Evolutionary conservation across 441 rosid genomes (phyloP).

Genomic region (Macaranga tanarius): DNA sequence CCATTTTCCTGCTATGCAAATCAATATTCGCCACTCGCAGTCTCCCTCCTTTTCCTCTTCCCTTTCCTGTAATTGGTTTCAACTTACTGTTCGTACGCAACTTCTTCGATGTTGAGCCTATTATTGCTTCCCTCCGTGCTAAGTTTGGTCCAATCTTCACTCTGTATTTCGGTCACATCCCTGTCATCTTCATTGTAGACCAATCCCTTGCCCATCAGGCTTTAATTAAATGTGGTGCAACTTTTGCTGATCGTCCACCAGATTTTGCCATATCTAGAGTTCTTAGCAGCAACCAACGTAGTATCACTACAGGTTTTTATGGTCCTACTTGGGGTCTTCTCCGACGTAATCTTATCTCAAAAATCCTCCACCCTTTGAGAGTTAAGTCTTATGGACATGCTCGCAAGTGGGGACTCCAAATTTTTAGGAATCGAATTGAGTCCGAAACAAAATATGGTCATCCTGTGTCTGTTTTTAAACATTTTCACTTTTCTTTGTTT

Average conservation of each 20-base stretch:
- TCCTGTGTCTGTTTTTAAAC: slow-evolving; percentile 18
- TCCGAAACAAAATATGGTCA: slow-evolving; percentile 13
- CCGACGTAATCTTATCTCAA: slow-evolving; percentile 40
- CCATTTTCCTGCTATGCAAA: not conserved
- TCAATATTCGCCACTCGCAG: not conserved
- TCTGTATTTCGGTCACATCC: slow-evolving; percentile 25
- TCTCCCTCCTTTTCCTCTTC: slow-evolving; percentile 42
- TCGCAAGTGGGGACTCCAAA: slow-evolving; percentile 33
- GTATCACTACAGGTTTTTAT: slow-evolving; percentile 34
- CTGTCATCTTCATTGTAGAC: slow-evolving; percentile 30
- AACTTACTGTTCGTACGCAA: slow-evolving; percentile 26
- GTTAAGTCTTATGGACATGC: slow-evolving; percentile 28
- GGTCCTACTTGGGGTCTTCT: slow-evolving; percentile 47
- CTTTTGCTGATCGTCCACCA: slow-evolving; percentile 37
- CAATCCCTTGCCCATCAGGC: slow-evolving; percentile 38
- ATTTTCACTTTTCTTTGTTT: slow-evolving; percentile 44
- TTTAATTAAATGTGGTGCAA: slow-evolving; percentile 34
- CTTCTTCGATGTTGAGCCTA: slow-evolving; percentile 23
- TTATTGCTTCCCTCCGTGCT: slow-evolving; percentile 27
- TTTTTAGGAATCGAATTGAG: slow-evolving; percentile 25
- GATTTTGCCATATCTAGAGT: slow-evolving; percentile 18
- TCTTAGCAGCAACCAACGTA: slow-evolving; percentile 32
- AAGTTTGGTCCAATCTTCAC: slow-evolving; percentile 36
- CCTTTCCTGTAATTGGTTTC: not conserved
- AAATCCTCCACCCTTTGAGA: slow-evolving; percentile 40